A percentile compares a stretch with the other conserved stretches of the same genome.
Conservation (phyloP, 495 filamentous ascomycete genomes). For the Penicillium ochrochloron region DNA sequence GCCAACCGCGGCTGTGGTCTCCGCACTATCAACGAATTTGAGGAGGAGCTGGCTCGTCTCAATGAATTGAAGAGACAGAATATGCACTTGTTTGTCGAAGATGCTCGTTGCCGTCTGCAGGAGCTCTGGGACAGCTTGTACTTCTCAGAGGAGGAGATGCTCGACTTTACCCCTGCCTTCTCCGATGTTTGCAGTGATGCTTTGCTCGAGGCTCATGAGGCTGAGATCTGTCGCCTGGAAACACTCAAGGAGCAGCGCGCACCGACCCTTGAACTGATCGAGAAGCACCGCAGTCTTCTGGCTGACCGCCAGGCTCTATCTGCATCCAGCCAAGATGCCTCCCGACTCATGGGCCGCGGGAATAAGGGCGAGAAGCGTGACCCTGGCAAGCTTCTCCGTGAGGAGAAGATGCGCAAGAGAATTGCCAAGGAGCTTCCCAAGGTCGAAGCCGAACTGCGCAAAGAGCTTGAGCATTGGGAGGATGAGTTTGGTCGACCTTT, state of each 20-base stretch:
- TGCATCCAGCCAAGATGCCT: constrained; percentile 91
- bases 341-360: constrained; percentile 84
- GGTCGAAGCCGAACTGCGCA: constrained; percentile 79
- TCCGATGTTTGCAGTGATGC: constrained; percentile 84
- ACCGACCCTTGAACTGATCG: constrained; percentile 79
- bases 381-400: constrained; percentile 89
- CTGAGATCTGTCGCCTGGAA: constrained; percentile 82
- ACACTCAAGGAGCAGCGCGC: constrained; percentile 84
- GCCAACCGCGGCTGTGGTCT: constrained; percentile 79
- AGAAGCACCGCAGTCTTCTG: constrained; percentile 81
- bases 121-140: constrained; percentile 94
- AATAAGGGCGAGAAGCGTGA: constrained; percentile 90
- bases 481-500: constrained; percentile 93
- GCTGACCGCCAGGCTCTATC: constrained; percentile 85
- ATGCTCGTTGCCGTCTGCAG: constrained; percentile 85
- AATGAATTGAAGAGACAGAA: constrained; percentile 95
- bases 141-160: constrained; percentile 96
- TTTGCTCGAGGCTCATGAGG: constrained; percentile 85
- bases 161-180: constrained; percentile 94
- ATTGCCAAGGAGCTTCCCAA: constrained; percentile 96
- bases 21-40: constrained; percentile 88
- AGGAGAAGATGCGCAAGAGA: constrained; percentile 98
- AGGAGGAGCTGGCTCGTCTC: constrained; percentile 82
- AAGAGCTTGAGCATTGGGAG: constrained; percentile 84
- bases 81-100: constrained; percentile 92